phyloP scores from a whole-genome alignment of 495 filamentous ascomycete species.

The Chaetomium fimeti region DNA sequence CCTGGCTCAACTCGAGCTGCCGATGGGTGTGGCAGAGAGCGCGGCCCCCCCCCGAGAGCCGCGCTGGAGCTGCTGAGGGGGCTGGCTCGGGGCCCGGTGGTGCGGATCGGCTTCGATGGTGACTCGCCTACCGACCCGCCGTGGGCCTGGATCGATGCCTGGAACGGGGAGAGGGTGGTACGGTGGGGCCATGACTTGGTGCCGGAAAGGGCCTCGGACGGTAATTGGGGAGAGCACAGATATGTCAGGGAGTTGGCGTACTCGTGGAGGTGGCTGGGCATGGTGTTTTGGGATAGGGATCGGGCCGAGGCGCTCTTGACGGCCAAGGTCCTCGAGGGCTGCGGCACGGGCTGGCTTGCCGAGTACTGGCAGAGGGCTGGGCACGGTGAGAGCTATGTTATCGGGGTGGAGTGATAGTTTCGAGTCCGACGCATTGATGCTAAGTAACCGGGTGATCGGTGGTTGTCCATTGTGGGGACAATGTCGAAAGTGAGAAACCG shows the following conservation, averaged over 20 bases:
- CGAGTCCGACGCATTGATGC: too few relatives aligned
- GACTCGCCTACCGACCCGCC: conserved; percentile 2
- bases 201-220: background rate
- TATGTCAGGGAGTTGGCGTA: background rate
- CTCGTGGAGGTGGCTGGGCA: conserved; percentile 4
- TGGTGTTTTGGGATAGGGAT: conserved; percentile 11
- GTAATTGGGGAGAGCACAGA: background rate
- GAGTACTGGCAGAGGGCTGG: too few relatives aligned
- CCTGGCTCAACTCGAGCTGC: background rate
- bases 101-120: too few relatives aligned
- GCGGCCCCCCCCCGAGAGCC: background rate
- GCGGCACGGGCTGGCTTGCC: conserved; percentile 5
- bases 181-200: conserved; percentile 7
- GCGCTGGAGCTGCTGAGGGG: background rate
- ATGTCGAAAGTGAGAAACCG: too few relatives aligned
- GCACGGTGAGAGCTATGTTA: too few relatives aligned
- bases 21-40: background rate
- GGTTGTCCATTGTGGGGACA: too few relatives aligned
- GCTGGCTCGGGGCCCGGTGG: background rate
- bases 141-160: conserved; percentile 9
- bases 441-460: too few relatives aligned
- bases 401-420: too few relatives aligned
- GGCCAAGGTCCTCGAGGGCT: conserved; percentile 8
- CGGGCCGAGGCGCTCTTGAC: conserved; percentile 7
- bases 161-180: background rate